A percentile compares a stretch with the other conserved stretches of the same genome.
Conservation (phyloP, 129 eudicot genomes). For the Helichrysum umbraculigerum region DNA sequence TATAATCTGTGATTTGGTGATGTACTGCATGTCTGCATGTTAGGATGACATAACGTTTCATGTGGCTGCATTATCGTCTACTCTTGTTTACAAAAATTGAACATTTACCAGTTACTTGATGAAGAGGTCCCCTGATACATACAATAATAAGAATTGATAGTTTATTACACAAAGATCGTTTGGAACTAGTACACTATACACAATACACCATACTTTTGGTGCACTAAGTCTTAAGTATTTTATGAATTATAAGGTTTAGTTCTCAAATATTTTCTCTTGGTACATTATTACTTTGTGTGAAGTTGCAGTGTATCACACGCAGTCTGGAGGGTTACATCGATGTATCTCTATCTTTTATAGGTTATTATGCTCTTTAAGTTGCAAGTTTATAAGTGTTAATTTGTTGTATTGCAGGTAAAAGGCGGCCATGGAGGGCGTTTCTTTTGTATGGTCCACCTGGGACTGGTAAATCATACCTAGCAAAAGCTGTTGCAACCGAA, state of each 20-base stretch:
- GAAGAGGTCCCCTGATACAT: background rate
- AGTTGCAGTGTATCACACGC: background rate
- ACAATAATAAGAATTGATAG: background rate
- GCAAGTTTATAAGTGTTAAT: background rate
- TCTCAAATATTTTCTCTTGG: background rate
- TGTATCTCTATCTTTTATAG: background rate
- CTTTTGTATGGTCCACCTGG: conserved; percentile 93
- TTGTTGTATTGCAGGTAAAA: conserved; percentile 51
- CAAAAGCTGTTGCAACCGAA: conserved; percentile 94
- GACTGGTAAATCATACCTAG: conserved; percentile 88
- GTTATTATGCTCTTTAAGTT: background rate
- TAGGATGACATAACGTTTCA: too few species aligned
- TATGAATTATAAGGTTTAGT: background rate
- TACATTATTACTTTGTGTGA: background rate
- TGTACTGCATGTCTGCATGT: too few species aligned
- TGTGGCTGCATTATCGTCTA: background rate
- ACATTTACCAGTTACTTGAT: too few species aligned
- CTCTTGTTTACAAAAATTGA: too few species aligned
- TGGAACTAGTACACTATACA: background rate
- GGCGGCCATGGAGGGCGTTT: conserved; percentile 94
- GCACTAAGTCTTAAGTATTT: background rate
- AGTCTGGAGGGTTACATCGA: background rate
- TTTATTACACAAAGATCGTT: too few species aligned
- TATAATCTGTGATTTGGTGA: too few species aligned
- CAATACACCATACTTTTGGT: background rate